Conservation (phyloP, 2,329 filamentous ascomycete genomes). For the Talaromyces amestolkiae region DNA sequence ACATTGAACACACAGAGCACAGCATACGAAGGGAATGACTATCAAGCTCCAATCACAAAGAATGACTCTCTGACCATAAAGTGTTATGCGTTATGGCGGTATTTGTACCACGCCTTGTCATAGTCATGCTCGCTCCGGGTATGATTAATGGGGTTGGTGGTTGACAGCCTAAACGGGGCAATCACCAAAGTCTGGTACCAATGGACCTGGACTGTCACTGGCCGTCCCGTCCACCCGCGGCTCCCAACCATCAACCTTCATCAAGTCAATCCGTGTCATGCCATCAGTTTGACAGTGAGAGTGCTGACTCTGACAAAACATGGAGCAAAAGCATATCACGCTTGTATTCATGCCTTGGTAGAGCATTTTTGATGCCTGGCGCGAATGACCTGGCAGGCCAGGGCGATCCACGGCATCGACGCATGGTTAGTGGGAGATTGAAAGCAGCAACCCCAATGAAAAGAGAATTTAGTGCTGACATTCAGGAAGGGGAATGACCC, state of each 20-base stretch:
- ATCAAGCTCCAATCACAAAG: constrained; percentile 18
- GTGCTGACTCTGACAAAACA: neutral
- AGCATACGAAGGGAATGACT: constrained; percentile 6
- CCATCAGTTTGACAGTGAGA: neutral
- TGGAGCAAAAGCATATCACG: neutral
- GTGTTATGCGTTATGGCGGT: neutral
- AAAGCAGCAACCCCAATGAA: neutral
- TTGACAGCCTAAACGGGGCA: constrained; percentile 1
- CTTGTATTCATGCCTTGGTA: neutral
- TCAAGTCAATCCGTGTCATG: neutral
- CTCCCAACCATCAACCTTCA: constrained; percentile 10
- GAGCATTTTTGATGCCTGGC: neutral
- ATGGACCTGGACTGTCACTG: constrained; percentile 14
- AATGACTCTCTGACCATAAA: neutral
- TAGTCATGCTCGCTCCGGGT: neutral
- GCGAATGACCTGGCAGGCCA: neutral
- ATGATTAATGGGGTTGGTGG: constrained; percentile 1
- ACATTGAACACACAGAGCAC: neutral
- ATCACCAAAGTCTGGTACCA: constrained; percentile 14
- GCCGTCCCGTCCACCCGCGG: constrained; percentile 18
- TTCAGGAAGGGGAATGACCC: neutral
- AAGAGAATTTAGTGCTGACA: neutral
- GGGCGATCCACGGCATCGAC: neutral
- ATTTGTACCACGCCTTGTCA: neutral
- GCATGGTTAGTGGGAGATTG: neutral